Evolutionary conservation across 2,329 filamentous ascomycete genomes (phyloP), one percentile per base, ranked within the genome.

Genomic region (Beauveria medogensis): DNA sequence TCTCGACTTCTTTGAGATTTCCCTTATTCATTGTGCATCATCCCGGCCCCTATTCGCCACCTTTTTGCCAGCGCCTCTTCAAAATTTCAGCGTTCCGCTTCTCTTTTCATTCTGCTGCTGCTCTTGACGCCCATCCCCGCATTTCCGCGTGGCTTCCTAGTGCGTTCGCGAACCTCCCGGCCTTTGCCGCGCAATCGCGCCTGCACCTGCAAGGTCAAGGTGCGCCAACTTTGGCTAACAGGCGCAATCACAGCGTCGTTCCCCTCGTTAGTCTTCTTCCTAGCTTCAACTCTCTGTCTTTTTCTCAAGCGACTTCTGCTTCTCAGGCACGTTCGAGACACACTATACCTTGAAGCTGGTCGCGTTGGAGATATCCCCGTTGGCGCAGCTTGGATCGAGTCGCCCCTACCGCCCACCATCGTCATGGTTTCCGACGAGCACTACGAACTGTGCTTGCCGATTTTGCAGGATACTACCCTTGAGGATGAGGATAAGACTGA

Each of bases 401-500:
- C 48, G 40, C 40, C 37, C 37, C 37, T 50, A 16, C 48, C 12
- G 24, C n/a, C 26, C 3, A 14, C n/a, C 26, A 37, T 43, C 46
- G 82, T 64, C 72, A 97, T 97, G 93, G 87, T 96, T 64, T 90
- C 92, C 69, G 93, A 97, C 80, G 87, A 92, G 68, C 86, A 93
- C 60, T 96, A 95, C 79, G 92, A 97, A 69, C 84, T 94, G 70
- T 96, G 92, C 74, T 85, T 95, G 72, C 90, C 91, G 57, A 84
- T 97, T 71, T 83, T 99, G 65, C 87, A 94, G 77, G 88, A 97
- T 75, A 78, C 85, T 62, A 80, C 82, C 60, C 81, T 96, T 64
- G 91, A 96, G 69, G 94, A 97, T 65, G 94, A 99, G 75, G 93
- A 97, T 71, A 96, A 94, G 80, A 93, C 90, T 54, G 93, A 97